Evolutionary conservation across 192 early-diverging fungal species (phyloP).

Genomic region (Coemansia sp.): DNA sequence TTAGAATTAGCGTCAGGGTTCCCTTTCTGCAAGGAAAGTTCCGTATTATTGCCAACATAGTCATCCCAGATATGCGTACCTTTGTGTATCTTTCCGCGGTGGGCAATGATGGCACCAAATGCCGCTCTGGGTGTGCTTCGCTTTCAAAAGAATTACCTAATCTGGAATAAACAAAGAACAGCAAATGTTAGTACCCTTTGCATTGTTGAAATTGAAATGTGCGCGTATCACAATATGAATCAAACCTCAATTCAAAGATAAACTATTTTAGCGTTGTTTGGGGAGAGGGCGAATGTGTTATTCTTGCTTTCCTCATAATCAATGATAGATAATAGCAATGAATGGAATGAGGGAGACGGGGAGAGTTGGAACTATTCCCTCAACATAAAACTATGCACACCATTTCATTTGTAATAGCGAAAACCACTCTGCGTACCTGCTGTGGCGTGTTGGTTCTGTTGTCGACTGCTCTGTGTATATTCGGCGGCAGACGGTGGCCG

Average conservation of each 20-base stretch:
- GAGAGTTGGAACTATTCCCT: neutral
- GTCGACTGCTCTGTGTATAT: conserved; percentile 1
- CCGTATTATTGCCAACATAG: too few species aligned
- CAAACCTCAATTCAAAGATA: neutral
- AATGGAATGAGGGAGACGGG: neutral
- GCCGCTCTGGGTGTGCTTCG: neutral
- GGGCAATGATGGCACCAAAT: neutral
- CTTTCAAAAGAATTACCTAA: neutral
- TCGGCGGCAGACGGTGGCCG: conserved; percentile 2
- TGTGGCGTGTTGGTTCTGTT: conserved; percentile 4
- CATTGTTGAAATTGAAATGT: neutral
- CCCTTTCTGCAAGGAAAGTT: too few species aligned
- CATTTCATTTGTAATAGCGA: conserved; percentile 4
- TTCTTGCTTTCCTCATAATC: neutral
- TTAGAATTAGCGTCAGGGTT: too few species aligned
- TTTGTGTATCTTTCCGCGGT: neutral
- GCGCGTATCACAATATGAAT: neutral
- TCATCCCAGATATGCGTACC: neutral
- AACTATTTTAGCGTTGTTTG: neutral
- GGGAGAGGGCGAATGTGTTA: neutral
- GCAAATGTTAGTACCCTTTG: neutral
- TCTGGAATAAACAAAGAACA: neutral
- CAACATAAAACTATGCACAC: neutral
- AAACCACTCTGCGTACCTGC: conserved; percentile 15
- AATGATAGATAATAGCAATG: neutral